Evolutionary conservation across 148 eudicot species (phyloP), one percentile per base, ranked within the genome.

Genomic region (Rhododendron griersonianum): DNA sequence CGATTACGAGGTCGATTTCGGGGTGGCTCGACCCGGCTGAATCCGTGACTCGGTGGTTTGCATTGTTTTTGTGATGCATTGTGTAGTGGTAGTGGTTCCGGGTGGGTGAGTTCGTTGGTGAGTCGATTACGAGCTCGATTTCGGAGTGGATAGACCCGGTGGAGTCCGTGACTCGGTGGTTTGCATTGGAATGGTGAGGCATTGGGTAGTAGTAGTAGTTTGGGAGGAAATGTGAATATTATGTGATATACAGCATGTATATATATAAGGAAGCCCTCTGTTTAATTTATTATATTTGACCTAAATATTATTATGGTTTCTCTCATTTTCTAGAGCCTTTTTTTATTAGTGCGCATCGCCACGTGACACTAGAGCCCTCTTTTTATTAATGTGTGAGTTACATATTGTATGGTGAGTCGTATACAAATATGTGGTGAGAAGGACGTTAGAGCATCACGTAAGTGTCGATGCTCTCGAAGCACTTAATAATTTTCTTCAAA

Each of bases 51-150:
- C 25, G 65, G n/a, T 47, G 41, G 78, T 33, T 19, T 45, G 76
- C 63, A 65, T 61, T 44, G 83, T 57, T 47, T 79, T 85, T 61
- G 30, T 79, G 47, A 21, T 10, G 30, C 73, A 25, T 85, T 16
- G 3, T 37, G 67, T 1, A 55, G 25, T 37, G 13, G 81, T 59
- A 28, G 55, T 3, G 2, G n/a, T 3, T 21, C 5, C 57, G 8
- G 41, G 61, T 41, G 78, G 39, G 9, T 45, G 77, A 59, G 73
- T 35, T 23, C 4, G 19, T 21, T 67, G n/a, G 37, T 47, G 78
- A n/a, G 44, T 65, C 53, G 35, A 80, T 28, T 7, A 47, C 44
- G 33, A 86, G 51, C 78, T 86, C 80, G n/a, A 86, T 86, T 65
- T 80, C 79, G 18, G 84, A 45, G 3, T 69, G 51, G 57, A 16